A percentile compares a stretch with the other conserved stretches of the same genome.
Conservation (phyloP, 2,329 filamentous ascomycete genomes). For the Aspergillus hiratsukae region DNA sequence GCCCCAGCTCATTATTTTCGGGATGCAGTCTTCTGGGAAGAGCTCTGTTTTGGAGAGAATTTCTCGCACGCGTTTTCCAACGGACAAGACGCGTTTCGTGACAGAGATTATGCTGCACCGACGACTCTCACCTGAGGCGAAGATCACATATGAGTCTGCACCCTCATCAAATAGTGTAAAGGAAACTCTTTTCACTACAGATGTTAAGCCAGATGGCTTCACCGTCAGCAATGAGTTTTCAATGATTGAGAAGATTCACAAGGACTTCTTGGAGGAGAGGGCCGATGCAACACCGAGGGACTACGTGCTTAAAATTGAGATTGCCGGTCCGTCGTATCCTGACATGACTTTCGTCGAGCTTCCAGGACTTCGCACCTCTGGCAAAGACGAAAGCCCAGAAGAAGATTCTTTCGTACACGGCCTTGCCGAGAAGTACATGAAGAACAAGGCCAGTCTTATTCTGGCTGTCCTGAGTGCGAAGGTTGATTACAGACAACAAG, state of each 20-base stretch:
- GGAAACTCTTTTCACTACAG: slow-evolving; percentile 5
- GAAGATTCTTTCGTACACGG: slow-evolving; percentile 53
- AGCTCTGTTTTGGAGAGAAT: slow-evolving; percentile 59
- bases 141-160: slow-evolving; percentile 35
- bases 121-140: slow-evolving; percentile 8
- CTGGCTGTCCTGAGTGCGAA: slow-evolving; percentile 45
- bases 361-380: slow-evolving; percentile 55
- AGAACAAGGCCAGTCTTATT: slow-evolving; percentile 42
- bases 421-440: slow-evolving; percentile 42
- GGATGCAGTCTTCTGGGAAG: slow-evolving; percentile 62
- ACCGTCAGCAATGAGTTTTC: background rate
- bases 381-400: slow-evolving; percentile 50
- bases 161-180: slow-evolving; percentile 24
- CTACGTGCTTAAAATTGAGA: slow-evolving; percentile 56
- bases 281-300: slow-evolving; percentile 32
- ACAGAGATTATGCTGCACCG: slow-evolving; percentile 55
- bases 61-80: slow-evolving; percentile 58
- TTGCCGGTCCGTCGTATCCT: slow-evolving; percentile 55
- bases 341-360: slow-evolving; percentile 60
- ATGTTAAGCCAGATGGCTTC: slow-evolving; percentile 12
- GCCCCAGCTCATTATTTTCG: slow-evolving; percentile 61
- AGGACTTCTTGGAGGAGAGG: slow-evolving; percentile 20
- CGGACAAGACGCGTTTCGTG: slow-evolving; percentile 58
- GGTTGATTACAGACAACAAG: slow-evolving; percentile 39
- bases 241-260: slow-evolving; percentile 23